Evolutionary conservation across 1,139 yeast genomes (phyloP).

Genomic region (Scheffersomyces lignicola): DNA sequence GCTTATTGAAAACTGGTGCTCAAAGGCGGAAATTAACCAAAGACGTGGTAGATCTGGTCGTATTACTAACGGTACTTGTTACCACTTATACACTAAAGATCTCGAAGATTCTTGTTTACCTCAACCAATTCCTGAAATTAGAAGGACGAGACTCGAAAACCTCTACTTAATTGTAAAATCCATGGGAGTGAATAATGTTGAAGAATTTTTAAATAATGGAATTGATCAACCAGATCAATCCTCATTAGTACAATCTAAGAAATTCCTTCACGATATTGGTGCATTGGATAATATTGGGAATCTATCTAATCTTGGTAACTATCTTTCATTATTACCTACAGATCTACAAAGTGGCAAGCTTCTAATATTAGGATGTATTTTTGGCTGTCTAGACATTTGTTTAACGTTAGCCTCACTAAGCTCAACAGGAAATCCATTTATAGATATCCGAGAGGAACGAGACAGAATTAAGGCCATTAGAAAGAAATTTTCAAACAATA

Average conservation of each 20-base stretch:
- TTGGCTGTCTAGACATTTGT: conserved; percentile 79
- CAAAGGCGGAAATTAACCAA: conserved; percentile 88
- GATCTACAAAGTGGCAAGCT: conserved; percentile 86
- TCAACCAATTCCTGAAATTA: conserved; percentile 87
- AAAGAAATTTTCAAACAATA: conserved; percentile 29
- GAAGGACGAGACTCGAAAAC: conserved; percentile 79
- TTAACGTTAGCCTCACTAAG: conserved; percentile 74
- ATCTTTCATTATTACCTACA: conserved; percentile 78
- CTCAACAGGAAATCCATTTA: conserved; percentile 73
- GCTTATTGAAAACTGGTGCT: conserved; percentile 81
- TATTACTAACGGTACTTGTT: conserved; percentile 79
- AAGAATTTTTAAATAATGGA: conserved; percentile 68
- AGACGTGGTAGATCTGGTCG: conserved; percentile 99
- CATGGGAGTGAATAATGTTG: conserved; percentile 79
- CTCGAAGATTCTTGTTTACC: conserved; percentile 60
- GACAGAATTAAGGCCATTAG: conserved; percentile 59
- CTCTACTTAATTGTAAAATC: conserved; percentile 81
- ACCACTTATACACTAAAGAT: conserved; percentile 69
- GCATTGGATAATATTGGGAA: conserved; percentile 53
- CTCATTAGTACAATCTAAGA: conserved; percentile 63
- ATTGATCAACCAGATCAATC: conserved; percentile 74
- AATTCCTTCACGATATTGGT: conserved; percentile 67
- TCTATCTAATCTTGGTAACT: conserved; percentile 79
- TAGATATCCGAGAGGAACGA: conserved; percentile 60
- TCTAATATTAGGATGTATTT: conserved; percentile 73